Conservation (phyloP, 805 yeast genomes). For the Sugiyamaella marilandica region DNA sequence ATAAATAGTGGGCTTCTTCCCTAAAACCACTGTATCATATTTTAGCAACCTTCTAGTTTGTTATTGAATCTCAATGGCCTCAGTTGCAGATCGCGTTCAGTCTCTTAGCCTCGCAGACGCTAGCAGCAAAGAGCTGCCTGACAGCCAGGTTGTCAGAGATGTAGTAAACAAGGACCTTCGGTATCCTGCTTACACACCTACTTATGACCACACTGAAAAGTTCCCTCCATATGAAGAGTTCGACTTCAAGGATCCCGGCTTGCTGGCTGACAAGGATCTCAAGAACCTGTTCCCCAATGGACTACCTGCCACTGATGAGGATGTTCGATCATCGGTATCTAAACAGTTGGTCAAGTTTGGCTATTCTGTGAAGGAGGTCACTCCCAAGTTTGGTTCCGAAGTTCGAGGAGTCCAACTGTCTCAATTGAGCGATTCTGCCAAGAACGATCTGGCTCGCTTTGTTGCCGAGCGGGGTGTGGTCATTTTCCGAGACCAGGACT, state of each 20-base stretch:
- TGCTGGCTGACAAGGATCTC: constrained; percentile 53
- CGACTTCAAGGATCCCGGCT: constrained; percentile 55
- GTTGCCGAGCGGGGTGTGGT: constrained; percentile 74
- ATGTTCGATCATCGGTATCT: constrained; percentile 1
- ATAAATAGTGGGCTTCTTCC: no score
- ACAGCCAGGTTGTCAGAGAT: neutral
- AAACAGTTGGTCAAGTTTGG: constrained; percentile 24
- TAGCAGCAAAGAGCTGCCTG: neutral
- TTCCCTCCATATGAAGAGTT: constrained; percentile 49
- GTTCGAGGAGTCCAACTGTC: constrained; percentile 60
- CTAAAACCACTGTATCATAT: no score
- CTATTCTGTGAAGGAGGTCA: constrained; percentile 37
- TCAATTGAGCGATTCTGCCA: constrained; percentile 46
- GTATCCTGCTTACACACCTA: constrained; percentile 57
- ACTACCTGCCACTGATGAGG: constrained; percentile 11
- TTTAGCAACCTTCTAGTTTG: no score
- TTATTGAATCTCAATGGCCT: neutral
- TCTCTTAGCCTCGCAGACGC: neutral
- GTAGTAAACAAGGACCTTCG: constrained; percentile 17
- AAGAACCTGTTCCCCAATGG: constrained; percentile 43
- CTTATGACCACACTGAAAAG: constrained; percentile 58
- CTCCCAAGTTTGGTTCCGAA: constrained; percentile 70
- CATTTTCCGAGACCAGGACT: constrained; percentile 66
- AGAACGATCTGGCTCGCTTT: constrained; percentile 63
- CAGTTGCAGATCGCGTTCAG: neutral